Evolutionary conservation across 441 rosid species (phyloP), one percentile per base, ranked within the genome.

Genomic region (Jatropha podagrica): DNA sequence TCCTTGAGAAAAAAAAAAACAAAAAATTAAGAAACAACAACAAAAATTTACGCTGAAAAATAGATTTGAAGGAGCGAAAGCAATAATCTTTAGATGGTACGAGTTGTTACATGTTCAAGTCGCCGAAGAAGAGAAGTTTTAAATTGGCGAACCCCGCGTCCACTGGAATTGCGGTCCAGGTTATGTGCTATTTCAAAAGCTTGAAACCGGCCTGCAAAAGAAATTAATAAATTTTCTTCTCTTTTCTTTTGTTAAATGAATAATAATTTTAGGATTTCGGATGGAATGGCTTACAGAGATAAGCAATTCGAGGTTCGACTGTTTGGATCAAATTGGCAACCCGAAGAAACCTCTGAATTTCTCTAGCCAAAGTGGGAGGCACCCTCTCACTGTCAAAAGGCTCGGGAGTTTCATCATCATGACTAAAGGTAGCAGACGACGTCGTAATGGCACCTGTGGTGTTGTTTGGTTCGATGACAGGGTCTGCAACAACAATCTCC

Each of bases 111-210:
- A 77, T 75, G 93, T 80, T 92, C 91, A 80, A 96, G 98, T 72
- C 99, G 88, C 79, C 85, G 92, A 73, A 96, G 94, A 79, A 96
- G 99, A 74, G 90, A 86, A 46, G 98, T 96, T 83, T 93, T 96
- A 79, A 96, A 96, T 69, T 96, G 98, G 60, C 98, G 87, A 69
- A 96, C 97, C 70, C 97, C 94, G 71, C 98, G 83, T 55, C 95
- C 97, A 3, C 79, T 86, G 7, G 99, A 96, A 74, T 88, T 87
- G 68, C 79, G 75, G 75, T 96, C 99, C 93, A 88, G 71, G 77
- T 74, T 86, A 74, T 93, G 98, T 52, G 99, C 98, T 74, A 86
- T 83, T 79, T 76, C 93, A 75, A 96, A 90, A 71, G 95, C 99
- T 81, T 86, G 94, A 77, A 96, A 89, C 12, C 99, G 97, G 66